Percentiles rank a stretch among this genome's conserved stretches.
Evolutionary conservation across 208 protist genomes (phyloP).

Genomic region (Trypanosoma platydactyli): DNA sequence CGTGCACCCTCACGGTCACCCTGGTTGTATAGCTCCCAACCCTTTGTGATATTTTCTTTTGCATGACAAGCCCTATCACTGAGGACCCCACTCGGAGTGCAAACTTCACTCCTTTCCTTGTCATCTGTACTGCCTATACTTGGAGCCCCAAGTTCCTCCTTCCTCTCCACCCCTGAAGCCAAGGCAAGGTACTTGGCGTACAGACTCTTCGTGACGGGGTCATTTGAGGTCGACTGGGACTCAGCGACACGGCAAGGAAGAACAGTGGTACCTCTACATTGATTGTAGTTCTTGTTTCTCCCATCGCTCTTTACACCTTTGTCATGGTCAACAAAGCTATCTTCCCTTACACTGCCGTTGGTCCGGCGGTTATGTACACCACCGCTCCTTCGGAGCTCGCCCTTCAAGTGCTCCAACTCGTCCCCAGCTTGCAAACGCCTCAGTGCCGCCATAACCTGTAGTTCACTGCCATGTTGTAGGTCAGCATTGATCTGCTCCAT

Average conservation of each 20-base stretch:
- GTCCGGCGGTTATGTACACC: neutral
- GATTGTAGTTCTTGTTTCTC: neutral
- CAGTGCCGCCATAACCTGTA: constrained; percentile 45
- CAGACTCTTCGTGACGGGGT: constrained; percentile 18
- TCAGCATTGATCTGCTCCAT: constrained; percentile 30
- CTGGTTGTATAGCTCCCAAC: constrained; percentile 57
- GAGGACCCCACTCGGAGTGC: neutral
- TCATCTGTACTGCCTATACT: constrained; percentile 4
- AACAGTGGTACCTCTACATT: neutral
- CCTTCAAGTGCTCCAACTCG: constrained; percentile 48
- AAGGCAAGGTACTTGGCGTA: constrained; percentile 46
- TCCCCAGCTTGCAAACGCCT: constrained; percentile 55
- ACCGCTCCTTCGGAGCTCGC: constrained; percentile 28
- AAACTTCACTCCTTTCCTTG: neutral
- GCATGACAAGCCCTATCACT: constrained; percentile 12
- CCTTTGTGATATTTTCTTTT: constrained; percentile 40
- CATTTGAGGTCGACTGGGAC: neutral
- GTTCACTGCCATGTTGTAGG: constrained; percentile 28
- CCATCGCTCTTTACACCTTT: neutral
- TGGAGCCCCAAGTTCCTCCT: neutral
- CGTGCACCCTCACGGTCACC: constrained; percentile 54
- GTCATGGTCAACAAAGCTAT: neutral
- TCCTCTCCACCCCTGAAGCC: constrained; percentile 1
- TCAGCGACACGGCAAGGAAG: neutral
- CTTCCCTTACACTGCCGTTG: neutral